Percentiles rank a stretch among this genome's conserved stretches.
phyloP scores from a whole-genome alignment of 1,284 basidiomycete species.

The Leccinum angustisporum region DNA sequence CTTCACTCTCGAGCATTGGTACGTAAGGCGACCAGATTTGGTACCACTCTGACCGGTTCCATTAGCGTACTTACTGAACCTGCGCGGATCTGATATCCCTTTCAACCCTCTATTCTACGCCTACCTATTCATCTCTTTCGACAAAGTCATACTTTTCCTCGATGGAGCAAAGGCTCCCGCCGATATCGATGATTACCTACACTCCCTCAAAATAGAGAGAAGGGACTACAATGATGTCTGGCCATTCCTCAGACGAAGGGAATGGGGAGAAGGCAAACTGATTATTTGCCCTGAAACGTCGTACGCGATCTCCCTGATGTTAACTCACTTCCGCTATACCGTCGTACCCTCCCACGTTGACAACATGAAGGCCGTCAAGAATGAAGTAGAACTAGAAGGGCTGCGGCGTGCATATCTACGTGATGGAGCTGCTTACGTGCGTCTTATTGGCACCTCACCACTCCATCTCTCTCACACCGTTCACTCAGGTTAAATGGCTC shows the following conservation, averaged over 20 bases:
- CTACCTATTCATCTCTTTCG: conserved; percentile 73
- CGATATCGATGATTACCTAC: conserved; percentile 58
- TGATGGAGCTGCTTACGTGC: conserved; percentile 89
- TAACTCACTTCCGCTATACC: conserved; percentile 76
- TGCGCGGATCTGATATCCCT: conserved; percentile 84
- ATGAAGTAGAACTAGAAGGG: conserved; percentile 80
- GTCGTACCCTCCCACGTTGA: conserved; percentile 70
- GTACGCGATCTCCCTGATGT: conserved; percentile 77
- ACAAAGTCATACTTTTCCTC: conserved; percentile 66
- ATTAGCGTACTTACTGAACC: conserved; percentile 22
- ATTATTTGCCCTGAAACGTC: conserved; percentile 70
- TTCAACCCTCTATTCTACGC: conserved; percentile 87
- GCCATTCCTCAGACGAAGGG: conserved; percentile 69
- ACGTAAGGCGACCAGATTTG: conserved; percentile 19
- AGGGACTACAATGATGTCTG: conserved; percentile 80
- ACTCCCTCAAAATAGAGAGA: conserved; percentile 56
- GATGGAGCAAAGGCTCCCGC: conserved; percentile 59
- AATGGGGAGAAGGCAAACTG: conserved; percentile 77
- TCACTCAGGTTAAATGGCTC: conserved; percentile 65
- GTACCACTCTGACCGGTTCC: conserved; percentile 14
- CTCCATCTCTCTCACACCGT: conserved; percentile 18
- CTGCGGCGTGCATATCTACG: conserved; percentile 83
- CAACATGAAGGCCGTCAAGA: conserved; percentile 86
- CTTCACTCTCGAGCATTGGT: conserved; percentile 65
- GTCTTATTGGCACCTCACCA: conserved; percentile 29